phyloP scores from a whole-genome alignment of 2,329 filamentous ascomycete genomes.

The Akanthomyces lecanii region DNA sequence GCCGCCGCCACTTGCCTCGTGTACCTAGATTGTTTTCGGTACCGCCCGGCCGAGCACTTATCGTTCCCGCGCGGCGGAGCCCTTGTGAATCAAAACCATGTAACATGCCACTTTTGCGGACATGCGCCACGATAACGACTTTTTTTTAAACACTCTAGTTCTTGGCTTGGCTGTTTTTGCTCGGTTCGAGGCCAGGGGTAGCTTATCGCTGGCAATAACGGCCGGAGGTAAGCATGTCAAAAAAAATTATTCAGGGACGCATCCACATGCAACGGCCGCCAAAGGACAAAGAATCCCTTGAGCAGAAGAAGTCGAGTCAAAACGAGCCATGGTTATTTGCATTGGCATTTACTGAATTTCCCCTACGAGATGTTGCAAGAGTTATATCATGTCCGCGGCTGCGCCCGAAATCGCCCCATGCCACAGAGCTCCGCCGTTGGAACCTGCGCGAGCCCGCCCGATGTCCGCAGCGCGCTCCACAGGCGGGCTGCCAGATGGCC shows the following conservation, averaged over 20 bases:
- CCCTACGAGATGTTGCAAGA: too few relatives aligned
- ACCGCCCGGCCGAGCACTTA: background rate
- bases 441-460: background rate
- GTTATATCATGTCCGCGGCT: too few relatives aligned
- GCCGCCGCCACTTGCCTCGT: background rate
- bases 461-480: background rate
- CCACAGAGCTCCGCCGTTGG: background rate
- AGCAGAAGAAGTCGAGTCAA: too few relatives aligned
- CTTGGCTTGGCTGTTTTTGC: background rate
- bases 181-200: background rate
- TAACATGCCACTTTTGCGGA: background rate
- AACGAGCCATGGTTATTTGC: too few relatives aligned
- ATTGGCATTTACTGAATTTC: too few relatives aligned
- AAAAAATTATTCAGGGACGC: background rate
- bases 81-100: conserved; percentile 1
- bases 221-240: background rate
- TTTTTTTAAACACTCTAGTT: background rate
- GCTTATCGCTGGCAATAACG: background rate
- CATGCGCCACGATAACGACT: background rate
- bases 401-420: background rate
- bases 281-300: background rate
- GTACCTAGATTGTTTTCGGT: background rate
- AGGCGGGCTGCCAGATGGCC: background rate
- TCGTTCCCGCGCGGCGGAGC: background rate
- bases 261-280: background rate